A percentile compares a stretch with the other conserved stretches of the same genome.
These are phyloP conservation scores for Fusarium sp. DNA, from an alignment of 2,329 filamentous ascomycete genomes.

Conservation along the genomic window DNA sequence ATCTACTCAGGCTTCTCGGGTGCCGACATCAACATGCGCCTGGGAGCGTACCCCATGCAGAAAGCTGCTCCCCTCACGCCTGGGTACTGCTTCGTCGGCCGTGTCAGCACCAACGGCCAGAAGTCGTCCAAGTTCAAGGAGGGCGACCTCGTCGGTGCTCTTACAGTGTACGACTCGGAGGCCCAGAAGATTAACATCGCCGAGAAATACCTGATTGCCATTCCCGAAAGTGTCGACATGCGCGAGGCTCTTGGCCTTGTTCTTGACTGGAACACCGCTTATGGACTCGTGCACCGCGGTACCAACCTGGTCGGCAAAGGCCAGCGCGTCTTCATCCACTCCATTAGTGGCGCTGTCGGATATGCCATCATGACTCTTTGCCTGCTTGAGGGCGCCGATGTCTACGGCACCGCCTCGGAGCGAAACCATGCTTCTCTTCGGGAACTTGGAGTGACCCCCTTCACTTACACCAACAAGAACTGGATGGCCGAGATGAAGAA, in stretches of 20 bases:
- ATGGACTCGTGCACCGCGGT: slow-evolving; percentile 54
- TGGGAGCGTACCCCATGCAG: slow-evolving; percentile 64
- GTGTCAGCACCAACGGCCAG: slow-evolving; percentile 57
- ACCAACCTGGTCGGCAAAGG: slow-evolving; percentile 59
- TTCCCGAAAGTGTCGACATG: slow-evolving; percentile 60
- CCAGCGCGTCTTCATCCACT: slow-evolving; percentile 66
- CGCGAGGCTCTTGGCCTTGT: slow-evolving; percentile 58
- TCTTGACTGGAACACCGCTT: slow-evolving; percentile 64
- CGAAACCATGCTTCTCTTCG: slow-evolving; percentile 61
- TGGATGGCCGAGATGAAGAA: slow-evolving; percentile 64
- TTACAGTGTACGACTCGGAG: slow-evolving; percentile 61
- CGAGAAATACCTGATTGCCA: slow-evolving; percentile 61
- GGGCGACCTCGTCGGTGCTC: slow-evolving; percentile 55
- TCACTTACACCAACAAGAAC: slow-evolving; percentile 64
- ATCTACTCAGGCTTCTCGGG: slow-evolving; percentile 65
- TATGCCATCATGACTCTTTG: slow-evolving; percentile 60
- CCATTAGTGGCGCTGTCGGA: slow-evolving; percentile 66
- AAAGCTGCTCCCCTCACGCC: slow-evolving; percentile 63
- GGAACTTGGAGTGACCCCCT: slow-evolving; percentile 58
- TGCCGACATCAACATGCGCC: slow-evolving; percentile 65
- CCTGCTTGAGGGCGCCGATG: slow-evolving; percentile 60
- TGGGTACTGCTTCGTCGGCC: slow-evolving; percentile 65
- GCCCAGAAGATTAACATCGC: slow-evolving; percentile 63
- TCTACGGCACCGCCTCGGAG: slow-evolving; percentile 65
- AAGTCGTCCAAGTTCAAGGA: slow-evolving; percentile 50